Evolutionary conservation across 148 eudicot genomes (phyloP).

Genomic region (Rhododendron henanense): DNA sequence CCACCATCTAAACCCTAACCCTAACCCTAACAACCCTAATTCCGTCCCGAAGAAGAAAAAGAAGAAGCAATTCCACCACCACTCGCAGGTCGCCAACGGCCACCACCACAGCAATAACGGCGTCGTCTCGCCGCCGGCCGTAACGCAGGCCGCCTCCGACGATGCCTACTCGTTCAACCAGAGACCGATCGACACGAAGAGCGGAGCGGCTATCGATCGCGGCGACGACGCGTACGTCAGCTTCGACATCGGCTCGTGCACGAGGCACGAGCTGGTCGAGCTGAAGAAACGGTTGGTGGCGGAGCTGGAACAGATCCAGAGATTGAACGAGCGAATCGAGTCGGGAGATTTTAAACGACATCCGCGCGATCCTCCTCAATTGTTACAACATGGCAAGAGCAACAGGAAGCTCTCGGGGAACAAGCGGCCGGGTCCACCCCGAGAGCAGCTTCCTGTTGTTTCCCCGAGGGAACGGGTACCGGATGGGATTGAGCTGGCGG

Average conservation of each 20-base stretch:
- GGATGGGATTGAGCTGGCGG: constrained; percentile 14
- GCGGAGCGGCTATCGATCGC: constrained; percentile 16
- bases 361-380: constrained; percentile 9
- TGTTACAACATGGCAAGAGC: not conserved
- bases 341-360: constrained; percentile 27
- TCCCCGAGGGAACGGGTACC: constrained; percentile 4
- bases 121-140: constrained; percentile 18
- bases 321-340: constrained; percentile 32
- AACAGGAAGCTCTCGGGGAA: constrained; percentile 34
- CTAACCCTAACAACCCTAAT: constrained; percentile 27
- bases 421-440: constrained; percentile 16
- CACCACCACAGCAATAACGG: constrained; percentile 11
- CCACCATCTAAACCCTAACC: constrained; percentile 39
- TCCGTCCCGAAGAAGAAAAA: constrained; percentile 33
- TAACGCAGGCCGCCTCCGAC: constrained; percentile 36
- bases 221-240: constrained; percentile 21
- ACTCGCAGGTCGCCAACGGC: constrained; percentile 6
- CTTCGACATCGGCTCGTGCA: constrained; percentile 24
- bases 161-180: constrained; percentile 52
- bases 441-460: constrained; percentile 9
- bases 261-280: constrained; percentile 27
- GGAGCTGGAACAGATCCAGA: constrained; percentile 42
- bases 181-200: constrained; percentile 17
- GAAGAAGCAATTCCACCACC: constrained; percentile 30
- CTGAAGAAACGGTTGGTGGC: constrained; percentile 28